Percentiles rank a stretch among this genome's conserved stretches.
These are phyloP conservation scores for Nakazawaea wyomingensis DNA, from an alignment of 805 yeast species.

Conservation along the genomic window DNA sequence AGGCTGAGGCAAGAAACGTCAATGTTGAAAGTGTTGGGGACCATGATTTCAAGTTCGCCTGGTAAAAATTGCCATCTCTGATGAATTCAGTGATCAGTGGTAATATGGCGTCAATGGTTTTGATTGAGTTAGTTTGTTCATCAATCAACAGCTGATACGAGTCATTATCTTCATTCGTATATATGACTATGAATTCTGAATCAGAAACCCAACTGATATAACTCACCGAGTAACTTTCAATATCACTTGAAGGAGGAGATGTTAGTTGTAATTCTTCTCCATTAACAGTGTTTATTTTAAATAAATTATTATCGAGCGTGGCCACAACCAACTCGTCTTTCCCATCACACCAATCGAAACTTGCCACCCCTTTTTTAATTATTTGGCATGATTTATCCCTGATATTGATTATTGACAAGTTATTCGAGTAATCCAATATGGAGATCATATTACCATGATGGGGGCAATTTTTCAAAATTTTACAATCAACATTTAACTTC, in stretches of 20 bases:
- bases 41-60: conserved; percentile 36
- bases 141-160: conserved; percentile 23
- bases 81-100: conserved; percentile 49
- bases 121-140: conserved; percentile 17
- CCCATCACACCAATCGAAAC: not conserved
- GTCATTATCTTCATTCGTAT: conserved; percentile 28
- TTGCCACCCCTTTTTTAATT: not conserved
- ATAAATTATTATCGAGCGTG: conserved; percentile 13
- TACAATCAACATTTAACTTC: conserved; percentile 13
- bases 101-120: conserved; percentile 37
- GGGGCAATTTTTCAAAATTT: conserved; percentile 21
- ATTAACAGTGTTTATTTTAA: conserved; percentile 13
- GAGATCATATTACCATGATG: conserved; percentile 14
- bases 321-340: conserved; percentile 13
- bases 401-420: conserved; percentile 10
- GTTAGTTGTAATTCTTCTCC: conserved; percentile 13
- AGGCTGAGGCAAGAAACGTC: conserved; percentile 51
- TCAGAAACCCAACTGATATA: conserved; percentile 17
- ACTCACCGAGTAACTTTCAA: conserved; percentile 13
- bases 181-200: conserved; percentile 20
- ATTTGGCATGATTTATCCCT: not conserved
- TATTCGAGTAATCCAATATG: conserved; percentile 15
- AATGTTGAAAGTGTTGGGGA: conserved; percentile 26
- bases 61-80: conserved; percentile 43
- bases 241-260: conserved; percentile 17